Evolutionary conservation across 495 filamentous ascomycete species (phyloP), one percentile per base, ranked within the genome.

Genomic region (Amorphotheca resinae): DNA sequence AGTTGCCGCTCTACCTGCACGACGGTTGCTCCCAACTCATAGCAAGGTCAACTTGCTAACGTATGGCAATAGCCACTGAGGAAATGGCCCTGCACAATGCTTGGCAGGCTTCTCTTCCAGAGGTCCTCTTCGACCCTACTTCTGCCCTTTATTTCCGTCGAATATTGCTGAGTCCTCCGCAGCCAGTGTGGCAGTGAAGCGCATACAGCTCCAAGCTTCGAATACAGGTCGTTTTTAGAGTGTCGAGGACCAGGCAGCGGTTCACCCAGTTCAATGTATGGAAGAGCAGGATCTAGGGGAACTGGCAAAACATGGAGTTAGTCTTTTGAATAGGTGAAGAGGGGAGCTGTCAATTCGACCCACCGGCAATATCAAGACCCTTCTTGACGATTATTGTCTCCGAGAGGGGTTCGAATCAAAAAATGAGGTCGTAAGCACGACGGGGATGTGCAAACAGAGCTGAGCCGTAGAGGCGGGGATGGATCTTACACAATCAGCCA

Each of bases 21-120:
- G 70, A 70, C 58, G 67, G 70, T 60, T 77, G 71, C 69, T 84
- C 79, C 71, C 74, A 82, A 75, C 76, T 85, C 80, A 85, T 85
- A 71, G 65, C 69, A 71, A 64, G 58, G 52, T 66, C 30, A 36
- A 47, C 21, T 17, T 42, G 33, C 48, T 45, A 45, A 38, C 20
- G 34, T 37, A 11, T 15, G 48, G 36, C 14, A 20, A 54, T 20
- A 16, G 45, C 33, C 45, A 39, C 15, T 43, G 45, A 48, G 42
- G 41, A 43, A 34, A 44, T n/a, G 45, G 42, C 33, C 45, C 39
- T 51, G 45, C 39, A 39, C 35, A 48, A 38, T 22, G 25, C 9
- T 39, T 28, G 17, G 32, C 26, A 21, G 11, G 16, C 38, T n/a
- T 34, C 35, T 41, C 18, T 38, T 41, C 15, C 15, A 15, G 15